phyloP scores from a whole-genome alignment of 2,329 filamentous ascomycete genomes.

The Cryphonectria naterciae region DNA sequence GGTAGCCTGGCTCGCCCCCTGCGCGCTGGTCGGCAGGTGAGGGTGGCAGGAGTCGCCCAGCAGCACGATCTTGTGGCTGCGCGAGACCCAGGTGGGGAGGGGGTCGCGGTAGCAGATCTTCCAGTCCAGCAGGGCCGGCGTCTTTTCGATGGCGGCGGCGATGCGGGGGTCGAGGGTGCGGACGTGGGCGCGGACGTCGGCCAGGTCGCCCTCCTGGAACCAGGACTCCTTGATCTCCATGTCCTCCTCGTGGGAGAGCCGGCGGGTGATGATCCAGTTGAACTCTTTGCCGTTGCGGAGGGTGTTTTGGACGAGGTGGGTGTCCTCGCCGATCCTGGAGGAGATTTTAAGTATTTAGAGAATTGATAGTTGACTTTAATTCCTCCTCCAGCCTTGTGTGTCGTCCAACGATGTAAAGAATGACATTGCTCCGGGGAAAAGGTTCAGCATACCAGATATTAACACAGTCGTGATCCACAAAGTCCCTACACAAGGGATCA shows the following conservation, averaged over 20 bases:
- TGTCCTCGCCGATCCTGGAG: constrained; percentile 46
- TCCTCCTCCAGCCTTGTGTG: neutral
- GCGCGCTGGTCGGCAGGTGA: constrained; percentile 56
- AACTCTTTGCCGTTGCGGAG: constrained; percentile 48
- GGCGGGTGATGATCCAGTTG: constrained; percentile 53
- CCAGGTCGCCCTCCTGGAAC: constrained; percentile 52
- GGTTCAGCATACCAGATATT: constrained; percentile 42
- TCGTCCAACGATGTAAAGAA: neutral
- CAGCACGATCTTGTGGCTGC: constrained; percentile 53
- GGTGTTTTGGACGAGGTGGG: constrained; percentile 49
- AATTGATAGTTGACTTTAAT: neutral
- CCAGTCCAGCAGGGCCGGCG: constrained; percentile 54
- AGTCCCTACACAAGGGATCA: constrained; percentile 43
- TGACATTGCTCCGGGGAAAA: constrained; percentile 2
- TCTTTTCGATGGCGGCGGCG: constrained; percentile 49
- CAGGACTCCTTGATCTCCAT: constrained; percentile 52
- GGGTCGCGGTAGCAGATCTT: constrained; percentile 59
- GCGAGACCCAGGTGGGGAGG: constrained; percentile 54
- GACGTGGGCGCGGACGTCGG: constrained; percentile 44
- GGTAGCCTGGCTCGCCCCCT: constrained; percentile 57
- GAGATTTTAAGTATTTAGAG: no score
- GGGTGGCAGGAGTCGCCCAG: constrained; percentile 59
- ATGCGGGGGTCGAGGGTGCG: constrained; percentile 49
- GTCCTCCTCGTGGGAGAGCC: constrained; percentile 45
- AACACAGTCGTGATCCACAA: constrained; percentile 47